Evolutionary conservation across 331 rosid species (phyloP), one percentile per base, ranked within the genome.

Genomic region (Saraca asoca): DNA sequence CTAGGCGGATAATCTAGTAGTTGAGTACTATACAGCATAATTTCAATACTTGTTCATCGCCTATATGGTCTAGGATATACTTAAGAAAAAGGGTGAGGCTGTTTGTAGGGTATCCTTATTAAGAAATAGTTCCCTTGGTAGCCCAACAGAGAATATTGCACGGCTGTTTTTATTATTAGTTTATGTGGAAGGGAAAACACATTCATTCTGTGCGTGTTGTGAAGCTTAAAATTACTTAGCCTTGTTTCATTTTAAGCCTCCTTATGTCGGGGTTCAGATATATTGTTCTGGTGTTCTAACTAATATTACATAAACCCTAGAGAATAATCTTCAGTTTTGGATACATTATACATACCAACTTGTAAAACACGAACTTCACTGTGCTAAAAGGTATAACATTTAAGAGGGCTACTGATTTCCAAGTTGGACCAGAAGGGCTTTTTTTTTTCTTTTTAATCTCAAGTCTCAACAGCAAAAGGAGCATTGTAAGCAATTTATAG

Each of bases 261-360:
- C 75, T 48, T 52, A 6, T 58, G 69, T 34, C 20, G 76, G 43
- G 38, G 45, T 62, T 78, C 71, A 24, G 31, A 24, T 24, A 48
- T 51, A 19, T 63, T 63, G 6, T 71, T 58, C 65, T 18, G 33
- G 48, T 69, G 37, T 37, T 67, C 39, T 58, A 70, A 70, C 41
- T 39, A 73, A 66, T n/a, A 72, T 79, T 35, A 62, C 71, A 48
- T 64, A 15, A 82, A 37, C 63, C 81, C 85, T 71, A 69, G 57
- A 44, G 58, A 71, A 63, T 44, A 53, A 68, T 58, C 64, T 55
- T 62, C 64, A 63, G 61, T 62, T 69, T 60, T 51, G 62, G 51
- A 59, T 38, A 57, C 19, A 64, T 51, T 64, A 53, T 16, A 48
- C 12, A 64, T 42, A 45, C 44, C 61, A 55, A 34, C 24, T 58